Evolutionary conservation across 2,329 filamentous ascomycete genomes (phyloP), one percentile per base, ranked within the genome.

Genomic region (Cladosporium sp.): DNA sequence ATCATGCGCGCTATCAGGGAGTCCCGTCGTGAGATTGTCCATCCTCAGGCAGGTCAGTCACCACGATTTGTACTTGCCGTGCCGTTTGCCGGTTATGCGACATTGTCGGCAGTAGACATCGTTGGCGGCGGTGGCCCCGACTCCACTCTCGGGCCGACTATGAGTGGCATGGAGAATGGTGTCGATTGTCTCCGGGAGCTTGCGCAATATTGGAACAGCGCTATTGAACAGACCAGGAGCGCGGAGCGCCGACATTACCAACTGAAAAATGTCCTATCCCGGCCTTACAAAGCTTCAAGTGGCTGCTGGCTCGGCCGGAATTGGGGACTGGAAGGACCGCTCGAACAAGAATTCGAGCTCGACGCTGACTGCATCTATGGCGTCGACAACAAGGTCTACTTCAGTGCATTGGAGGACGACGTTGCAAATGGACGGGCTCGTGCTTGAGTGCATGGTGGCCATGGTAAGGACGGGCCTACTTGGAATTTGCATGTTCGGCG

Each of bases 21-120:
- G 1, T 66, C 67, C 28, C 71, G 64, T 65, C 73, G 37, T 70
- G 68, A 72, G 37, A 65, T 57, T 16, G 23, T 52, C 6, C 62
- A 60, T 31, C 62, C 62, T 3, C 28, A 62, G 75, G 56, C 70
- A 21, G 57, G 53, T 29, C 31, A 52, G 29, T 35, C 62, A 1
- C 29, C 60, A 2, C 68, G 66, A 16, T 85, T 83, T n/a, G 69
- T 65, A 10, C 69, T 72, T 52, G 70, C 70, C 1, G 71, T 69
- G 11, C 88, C 89, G 0, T 87, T 89, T 67, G 80, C 86, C 21
- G 86, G 85, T n/a, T 86, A 86, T 68, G 83, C 85, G 6, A 83
- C 89, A 28, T 79, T 88, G 37, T 83, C 87, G 57, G 88, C 89
- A 0, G 81, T 89, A 37, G 90, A 92, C 70, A 85, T 91, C 1